Conservation (phyloP, 2,329 filamentous ascomycete genomes). For the Colletotrichum lindemuthianum region DNA sequence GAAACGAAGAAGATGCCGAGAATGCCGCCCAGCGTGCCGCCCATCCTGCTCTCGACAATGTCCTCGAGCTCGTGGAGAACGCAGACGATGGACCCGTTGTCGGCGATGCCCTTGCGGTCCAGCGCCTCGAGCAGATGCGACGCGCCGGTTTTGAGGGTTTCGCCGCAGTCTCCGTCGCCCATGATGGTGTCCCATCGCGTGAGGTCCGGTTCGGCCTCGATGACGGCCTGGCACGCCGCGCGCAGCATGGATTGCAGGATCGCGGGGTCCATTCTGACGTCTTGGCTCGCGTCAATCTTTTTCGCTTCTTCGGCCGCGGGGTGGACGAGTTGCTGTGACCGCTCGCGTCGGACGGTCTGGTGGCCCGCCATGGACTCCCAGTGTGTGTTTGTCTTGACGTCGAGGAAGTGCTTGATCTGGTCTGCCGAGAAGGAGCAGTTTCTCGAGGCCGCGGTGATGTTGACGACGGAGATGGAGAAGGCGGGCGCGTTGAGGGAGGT, state of each 20-base stretch:
- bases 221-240: slow-evolving; percentile 60
- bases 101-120: slow-evolving; percentile 48
- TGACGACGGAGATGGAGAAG: slow-evolving; percentile 75
- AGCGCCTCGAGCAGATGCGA: slow-evolving; percentile 58
- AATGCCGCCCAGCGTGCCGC: slow-evolving; percentile 62
- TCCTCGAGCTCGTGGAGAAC: slow-evolving; percentile 61
- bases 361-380: slow-evolving; percentile 64
- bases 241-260: slow-evolving; percentile 66
- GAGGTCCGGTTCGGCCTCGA: slow-evolving; percentile 69
- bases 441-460: slow-evolving; percentile 59
- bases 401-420: slow-evolving; percentile 72
- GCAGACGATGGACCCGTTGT: slow-evolving; percentile 55
- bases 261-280: slow-evolving; percentile 61
- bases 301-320: slow-evolving; percentile 47
- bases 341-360: slow-evolving; percentile 49
- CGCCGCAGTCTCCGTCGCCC: slow-evolving; percentile 74
- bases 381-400: slow-evolving; percentile 67
- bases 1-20: slow-evolving; percentile 66
- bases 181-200: slow-evolving; percentile 72
- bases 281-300: slow-evolving; percentile 50
- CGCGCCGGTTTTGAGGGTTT: slow-evolving; percentile 67
- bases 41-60: slow-evolving; percentile 67
- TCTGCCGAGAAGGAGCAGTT: slow-evolving; percentile 57
- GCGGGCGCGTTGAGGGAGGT: slow-evolving; percentile 78
- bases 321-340: slow-evolving; percentile 55